Evolutionary conservation across 2,329 filamentous ascomycete species (phyloP).

Genomic region (Helotiales sp.): DNA sequence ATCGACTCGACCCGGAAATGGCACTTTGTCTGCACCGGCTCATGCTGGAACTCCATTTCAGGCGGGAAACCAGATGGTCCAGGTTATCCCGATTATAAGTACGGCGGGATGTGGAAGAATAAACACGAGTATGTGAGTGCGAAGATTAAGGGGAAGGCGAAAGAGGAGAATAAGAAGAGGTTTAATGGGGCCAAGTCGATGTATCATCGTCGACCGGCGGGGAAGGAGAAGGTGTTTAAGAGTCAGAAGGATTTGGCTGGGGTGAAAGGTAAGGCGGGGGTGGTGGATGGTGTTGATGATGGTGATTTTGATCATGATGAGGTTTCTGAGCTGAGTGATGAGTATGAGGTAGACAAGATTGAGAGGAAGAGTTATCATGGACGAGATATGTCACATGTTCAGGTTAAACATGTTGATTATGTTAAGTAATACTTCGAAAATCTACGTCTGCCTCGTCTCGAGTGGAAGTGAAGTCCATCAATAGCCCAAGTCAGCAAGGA

Average conservation of each 20-base stretch:
- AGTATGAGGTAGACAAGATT: not conserved
- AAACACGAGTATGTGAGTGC: slow-evolving; percentile 22
- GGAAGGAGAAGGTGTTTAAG: not conserved
- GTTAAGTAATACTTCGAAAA: not conserved
- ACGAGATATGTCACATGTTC: not conserved
- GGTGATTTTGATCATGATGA: not conserved
- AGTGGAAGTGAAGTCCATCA: not conserved
- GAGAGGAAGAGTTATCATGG: too few species aligned
- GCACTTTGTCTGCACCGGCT: slow-evolving; percentile 19
- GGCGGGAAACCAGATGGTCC: slow-evolving; percentile 12
- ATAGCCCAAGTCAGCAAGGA: not conserved
- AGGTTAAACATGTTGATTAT: not conserved
- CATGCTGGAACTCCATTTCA: slow-evolving; percentile 6
- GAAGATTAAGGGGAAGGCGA: slow-evolving; percentile 23
- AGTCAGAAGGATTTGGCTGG: not conserved
- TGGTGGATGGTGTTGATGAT: not conserved
- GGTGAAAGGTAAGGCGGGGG: not conserved
- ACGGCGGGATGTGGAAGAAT: slow-evolving; percentile 25
- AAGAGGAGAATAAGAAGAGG: slow-evolving; percentile 4
- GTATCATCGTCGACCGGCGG: not conserved
- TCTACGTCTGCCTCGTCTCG: not conserved
- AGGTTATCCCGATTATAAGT: slow-evolving; percentile 9
- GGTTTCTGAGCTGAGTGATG: not conserved
- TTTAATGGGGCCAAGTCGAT: not conserved
- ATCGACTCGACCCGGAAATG: slow-evolving; percentile 17